Conservation (phyloP, 495 filamentous ascomycete species). For the Annulohypoxylon bovei region DNA sequence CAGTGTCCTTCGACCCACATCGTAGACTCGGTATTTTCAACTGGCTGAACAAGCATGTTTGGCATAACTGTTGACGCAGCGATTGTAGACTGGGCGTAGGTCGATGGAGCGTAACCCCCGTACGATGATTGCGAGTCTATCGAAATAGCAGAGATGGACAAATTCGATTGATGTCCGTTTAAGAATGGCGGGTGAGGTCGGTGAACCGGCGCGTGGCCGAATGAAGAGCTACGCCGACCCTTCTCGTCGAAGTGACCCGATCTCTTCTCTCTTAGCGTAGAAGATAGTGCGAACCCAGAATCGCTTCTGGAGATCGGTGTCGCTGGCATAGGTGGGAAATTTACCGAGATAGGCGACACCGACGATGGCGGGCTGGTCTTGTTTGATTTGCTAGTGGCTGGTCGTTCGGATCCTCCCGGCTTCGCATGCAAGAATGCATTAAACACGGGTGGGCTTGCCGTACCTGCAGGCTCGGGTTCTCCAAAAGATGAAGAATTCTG, state of each 20-base stretch:
- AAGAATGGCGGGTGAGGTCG: constrained; percentile 87
- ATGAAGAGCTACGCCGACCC: constrained; percentile 89
- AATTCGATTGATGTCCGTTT: constrained; percentile 77
- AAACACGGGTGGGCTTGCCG: constrained; percentile 67
- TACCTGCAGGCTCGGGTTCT: constrained; percentile 65
- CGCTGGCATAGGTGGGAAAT: constrained; percentile 77
- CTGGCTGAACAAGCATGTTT: constrained; percentile 83
- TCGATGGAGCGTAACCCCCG: constrained; percentile 88
- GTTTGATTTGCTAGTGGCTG: constrained; percentile 80
- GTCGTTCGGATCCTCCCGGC: constrained; percentile 75
- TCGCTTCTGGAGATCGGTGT: constrained; percentile 87
- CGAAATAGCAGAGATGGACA: constrained; percentile 85
- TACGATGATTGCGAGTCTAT: constrained; percentile 78
- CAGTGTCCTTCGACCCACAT: constrained; percentile 96
- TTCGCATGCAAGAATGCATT: constrained; percentile 89
- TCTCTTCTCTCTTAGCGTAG: constrained; percentile 89
- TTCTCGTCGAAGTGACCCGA: constrained; percentile 91
- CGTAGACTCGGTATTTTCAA: constrained; percentile 84
- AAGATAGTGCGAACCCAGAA: constrained; percentile 85
- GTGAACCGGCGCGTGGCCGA: constrained; percentile 75
- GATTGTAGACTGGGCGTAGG: constrained; percentile 95
- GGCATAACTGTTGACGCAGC: constrained; percentile 98
- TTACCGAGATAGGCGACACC: constrained; percentile 80
- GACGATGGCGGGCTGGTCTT: constrained; percentile 86
- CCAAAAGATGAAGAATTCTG: constrained; percentile 90